These are phyloP conservation scores for Syzygium jambos DNA, from an alignment of 345 rosid genomes.

Conservation along the genomic window DNA sequence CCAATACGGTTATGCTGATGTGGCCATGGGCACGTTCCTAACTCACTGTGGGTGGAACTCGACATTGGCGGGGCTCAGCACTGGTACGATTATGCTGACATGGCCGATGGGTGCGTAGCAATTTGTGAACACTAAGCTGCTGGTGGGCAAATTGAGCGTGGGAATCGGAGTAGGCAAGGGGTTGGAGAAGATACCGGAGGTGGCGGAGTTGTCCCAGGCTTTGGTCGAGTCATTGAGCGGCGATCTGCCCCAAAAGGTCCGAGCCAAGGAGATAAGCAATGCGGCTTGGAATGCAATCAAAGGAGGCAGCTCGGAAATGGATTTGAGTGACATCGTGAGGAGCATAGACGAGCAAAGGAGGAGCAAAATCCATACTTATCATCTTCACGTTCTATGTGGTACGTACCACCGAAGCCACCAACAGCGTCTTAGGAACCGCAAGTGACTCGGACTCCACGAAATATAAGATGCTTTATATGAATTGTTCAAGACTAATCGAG, in stretches of 20 bases:
- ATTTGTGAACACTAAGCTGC: constrained; percentile 30
- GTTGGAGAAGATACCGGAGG: constrained; percentile 33
- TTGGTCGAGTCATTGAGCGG: constrained; percentile 3
- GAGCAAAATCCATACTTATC: no score
- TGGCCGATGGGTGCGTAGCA: constrained; percentile 24
- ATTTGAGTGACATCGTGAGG: constrained; percentile 21
- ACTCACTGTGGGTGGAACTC: constrained; percentile 83
- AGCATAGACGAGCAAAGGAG: no score
- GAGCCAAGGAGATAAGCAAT: background rate
- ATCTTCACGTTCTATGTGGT: no score
- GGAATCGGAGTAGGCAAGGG: constrained; percentile 40
- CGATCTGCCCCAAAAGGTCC: constrained; percentile 1
- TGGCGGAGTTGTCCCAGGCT: constrained; percentile 21
- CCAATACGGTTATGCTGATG: no score
- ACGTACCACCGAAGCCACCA: no score
- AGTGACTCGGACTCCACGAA: no score
- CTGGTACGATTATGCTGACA: no score
- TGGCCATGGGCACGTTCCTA: no score
- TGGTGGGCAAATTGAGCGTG: constrained; percentile 50
- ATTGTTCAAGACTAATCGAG: no score
- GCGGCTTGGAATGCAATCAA: constrained; percentile 28
- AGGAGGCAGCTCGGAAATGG: constrained; percentile 35
- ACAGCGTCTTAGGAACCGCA: no score
- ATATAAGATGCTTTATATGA: no score
- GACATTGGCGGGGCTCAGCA: constrained; percentile 35